Conservation (phyloP, 208 protist species). For the Crithidia thermophila region DNA sequence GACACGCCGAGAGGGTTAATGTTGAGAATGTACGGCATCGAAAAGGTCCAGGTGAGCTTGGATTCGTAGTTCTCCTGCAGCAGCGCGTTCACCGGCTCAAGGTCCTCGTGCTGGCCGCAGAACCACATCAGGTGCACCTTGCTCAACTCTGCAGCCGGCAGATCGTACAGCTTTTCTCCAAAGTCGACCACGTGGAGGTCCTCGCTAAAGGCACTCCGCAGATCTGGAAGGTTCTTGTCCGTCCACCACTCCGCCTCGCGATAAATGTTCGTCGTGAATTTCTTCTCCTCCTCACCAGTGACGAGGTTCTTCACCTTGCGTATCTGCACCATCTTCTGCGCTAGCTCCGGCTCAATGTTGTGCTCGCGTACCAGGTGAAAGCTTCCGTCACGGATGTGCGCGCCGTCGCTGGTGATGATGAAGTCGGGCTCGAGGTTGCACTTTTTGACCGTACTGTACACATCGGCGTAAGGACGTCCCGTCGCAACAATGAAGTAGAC, state of each 20-base stretch:
- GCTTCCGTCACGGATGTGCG: constrained; percentile 36
- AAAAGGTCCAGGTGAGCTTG: constrained; percentile 30
- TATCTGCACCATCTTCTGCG: constrained; percentile 35
- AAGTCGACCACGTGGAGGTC: constrained; percentile 24
- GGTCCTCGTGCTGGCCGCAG: constrained; percentile 18
- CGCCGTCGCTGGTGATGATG: constrained; percentile 61
- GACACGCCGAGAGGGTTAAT: constrained; percentile 33
- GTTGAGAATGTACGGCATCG: constrained; percentile 42
- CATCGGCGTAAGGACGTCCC: constrained; percentile 40
- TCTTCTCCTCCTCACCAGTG: constrained; percentile 16
- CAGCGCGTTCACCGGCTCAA: constrained; percentile 10
- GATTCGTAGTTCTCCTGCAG: constrained; percentile 22
- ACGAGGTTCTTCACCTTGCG: not conserved
- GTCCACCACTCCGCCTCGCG: constrained; percentile 55
- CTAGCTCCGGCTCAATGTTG: constrained; percentile 40
- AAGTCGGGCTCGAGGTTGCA: constrained; percentile 35
- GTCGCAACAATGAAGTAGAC: constrained; percentile 45
- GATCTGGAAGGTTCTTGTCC: constrained; percentile 29
- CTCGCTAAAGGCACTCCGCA: constrained; percentile 35
- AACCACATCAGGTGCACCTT: constrained; percentile 39
- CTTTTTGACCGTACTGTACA: constrained; percentile 22
- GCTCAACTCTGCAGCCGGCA: constrained; percentile 21
- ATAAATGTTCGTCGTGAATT: constrained; percentile 59
- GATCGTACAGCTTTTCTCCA: constrained; percentile 20
- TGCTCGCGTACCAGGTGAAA: constrained; percentile 38